Evolutionary conservation across 108 stramenopile species (phyloP), one percentile per base, ranked within the genome.

Genomic region (Aurantiochytrium sp.): DNA sequence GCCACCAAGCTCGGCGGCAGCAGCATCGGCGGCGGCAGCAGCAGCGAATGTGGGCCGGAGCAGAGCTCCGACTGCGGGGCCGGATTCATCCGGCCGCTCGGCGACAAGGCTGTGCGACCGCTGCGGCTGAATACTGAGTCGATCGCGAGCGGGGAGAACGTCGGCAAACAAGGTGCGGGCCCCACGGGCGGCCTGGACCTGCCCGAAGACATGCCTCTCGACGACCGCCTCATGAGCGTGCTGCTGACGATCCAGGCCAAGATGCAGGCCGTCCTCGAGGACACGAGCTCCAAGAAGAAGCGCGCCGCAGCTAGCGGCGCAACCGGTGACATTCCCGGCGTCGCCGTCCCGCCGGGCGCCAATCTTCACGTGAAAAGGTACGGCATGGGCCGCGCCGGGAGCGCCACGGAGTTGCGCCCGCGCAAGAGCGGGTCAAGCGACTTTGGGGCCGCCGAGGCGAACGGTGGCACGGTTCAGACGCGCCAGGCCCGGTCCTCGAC

Each of bases 221-320:
- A 81, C 27, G 69, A 81, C 10, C 37, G 69, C 37, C 69, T 81
- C 27, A 45, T 81, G 69, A 45, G 41, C 41, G 17, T 81, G 12
- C 42, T 81, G 69, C 42, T 45, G 22, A 81, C 69, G 37, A 81
- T 81, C 27, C 69, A 45, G 42, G 69, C 69, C 10, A 81, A 81
- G 42, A 45, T 45, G 42, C 69, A 81, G 42, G 42, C 69, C 4
- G 42, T 81, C 21, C 41, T 81, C 69, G 69, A 81, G 5, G 69
- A 81, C n/a, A 10, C 41, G 37, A 81, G 22, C 37, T 39, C 69
- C 19, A 39, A 45, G 22, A 81, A 81, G 69, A 81, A 81, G 22
- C 4, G 22, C 45, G 42, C 24, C 10, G 32, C 32, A 8, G 32
- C 55, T 27, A 6, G 31, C 32, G 31, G 32, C 6, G 27, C 55